Conservation (phyloP, 768 basidiomycete genomes). For the Psilocybe subaeruginosa region DNA sequence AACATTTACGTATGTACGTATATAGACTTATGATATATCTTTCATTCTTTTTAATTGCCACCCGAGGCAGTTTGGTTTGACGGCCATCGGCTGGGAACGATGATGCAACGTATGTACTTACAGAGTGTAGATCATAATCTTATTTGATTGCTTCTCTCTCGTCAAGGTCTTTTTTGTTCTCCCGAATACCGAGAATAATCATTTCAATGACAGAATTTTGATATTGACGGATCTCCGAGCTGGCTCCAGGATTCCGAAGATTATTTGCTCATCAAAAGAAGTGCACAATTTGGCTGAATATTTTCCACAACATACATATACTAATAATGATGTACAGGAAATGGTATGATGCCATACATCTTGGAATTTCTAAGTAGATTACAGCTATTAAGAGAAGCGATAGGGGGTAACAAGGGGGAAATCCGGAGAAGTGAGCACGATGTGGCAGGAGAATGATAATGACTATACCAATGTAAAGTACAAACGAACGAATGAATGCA, state of each 20-base stretch:
- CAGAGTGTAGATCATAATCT: conserved; percentile 10
- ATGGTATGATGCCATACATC: not conserved
- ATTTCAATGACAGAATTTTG: not conserved
- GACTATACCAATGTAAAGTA: conserved; percentile 14
- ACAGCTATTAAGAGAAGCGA: not conserved
- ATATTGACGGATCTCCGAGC: not conserved
- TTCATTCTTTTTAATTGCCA: conserved; percentile 10
- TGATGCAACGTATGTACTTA: not conserved
- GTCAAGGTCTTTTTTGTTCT: not conserved
- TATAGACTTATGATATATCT: conserved; percentile 14
- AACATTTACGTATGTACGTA: conserved; percentile 12
- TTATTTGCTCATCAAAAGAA: not conserved
- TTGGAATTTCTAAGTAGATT: conserved; percentile 9
- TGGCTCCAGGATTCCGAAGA: not conserved
- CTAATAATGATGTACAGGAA: not conserved
- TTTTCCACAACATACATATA: conserved; percentile 1
- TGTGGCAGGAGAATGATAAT: conserved; percentile 1
- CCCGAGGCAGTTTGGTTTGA: conserved; percentile 8
- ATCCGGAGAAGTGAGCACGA: not conserved
- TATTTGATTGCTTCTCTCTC: conserved; percentile 5
- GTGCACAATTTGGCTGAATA: not conserved
- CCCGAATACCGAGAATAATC: conserved; percentile 9
- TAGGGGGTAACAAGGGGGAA: not conserved
- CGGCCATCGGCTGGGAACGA: not conserved
- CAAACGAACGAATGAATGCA: conserved; percentile 10